These are phyloP conservation scores for Picea mariana DNA, from an alignment of 83 land plant species.

Conservation along the genomic window DNA sequence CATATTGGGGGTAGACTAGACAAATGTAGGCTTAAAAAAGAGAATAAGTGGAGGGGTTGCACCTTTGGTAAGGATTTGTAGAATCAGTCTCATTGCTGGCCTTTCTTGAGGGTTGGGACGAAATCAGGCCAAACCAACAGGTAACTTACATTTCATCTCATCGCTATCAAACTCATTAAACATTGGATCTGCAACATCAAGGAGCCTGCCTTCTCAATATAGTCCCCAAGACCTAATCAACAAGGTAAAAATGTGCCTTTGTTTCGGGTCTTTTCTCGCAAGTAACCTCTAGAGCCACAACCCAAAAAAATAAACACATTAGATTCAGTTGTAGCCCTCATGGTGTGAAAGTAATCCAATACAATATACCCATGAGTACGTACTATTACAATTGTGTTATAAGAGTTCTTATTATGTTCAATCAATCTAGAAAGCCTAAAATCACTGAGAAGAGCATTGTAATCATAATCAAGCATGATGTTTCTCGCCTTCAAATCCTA, in stretches of 20 bases:
- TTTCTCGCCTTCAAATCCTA: slow-evolving; percentile 62
- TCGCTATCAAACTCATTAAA: slow-evolving; percentile 26
- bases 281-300: slow-evolving; percentile 34
- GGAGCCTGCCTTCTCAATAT: slow-evolving; percentile 34
- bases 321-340: slow-evolving; percentile 42
- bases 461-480: slow-evolving; percentile 54
- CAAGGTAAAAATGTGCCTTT: slow-evolving; percentile 10
- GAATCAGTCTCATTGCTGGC: slow-evolving; percentile 37
- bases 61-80: slow-evolving; percentile 29
- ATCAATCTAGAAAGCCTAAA: slow-evolving; percentile 60
- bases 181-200: slow-evolving; percentile 48
- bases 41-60: slow-evolving; percentile 35
- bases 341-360: slow-evolving; percentile 39
- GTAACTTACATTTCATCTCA: slow-evolving; percentile 37
- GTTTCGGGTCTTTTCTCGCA: slow-evolving; percentile 32
- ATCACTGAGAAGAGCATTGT: slow-evolving; percentile 56
- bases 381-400: slow-evolving; percentile 33
- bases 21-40: slow-evolving; percentile 36
- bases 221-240: slow-evolving; percentile 65
- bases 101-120: slow-evolving; percentile 43
- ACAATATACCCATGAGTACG: slow-evolving; percentile 67
- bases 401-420: slow-evolving; percentile 22
- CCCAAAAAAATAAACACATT: slow-evolving; percentile 49
- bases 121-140: slow-evolving; percentile 55
- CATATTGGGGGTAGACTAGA: slow-evolving; percentile 25